Base-by-base conservation (phyloP, 1,139 yeast species). In the Saccharomyces uvarum region DNA sequence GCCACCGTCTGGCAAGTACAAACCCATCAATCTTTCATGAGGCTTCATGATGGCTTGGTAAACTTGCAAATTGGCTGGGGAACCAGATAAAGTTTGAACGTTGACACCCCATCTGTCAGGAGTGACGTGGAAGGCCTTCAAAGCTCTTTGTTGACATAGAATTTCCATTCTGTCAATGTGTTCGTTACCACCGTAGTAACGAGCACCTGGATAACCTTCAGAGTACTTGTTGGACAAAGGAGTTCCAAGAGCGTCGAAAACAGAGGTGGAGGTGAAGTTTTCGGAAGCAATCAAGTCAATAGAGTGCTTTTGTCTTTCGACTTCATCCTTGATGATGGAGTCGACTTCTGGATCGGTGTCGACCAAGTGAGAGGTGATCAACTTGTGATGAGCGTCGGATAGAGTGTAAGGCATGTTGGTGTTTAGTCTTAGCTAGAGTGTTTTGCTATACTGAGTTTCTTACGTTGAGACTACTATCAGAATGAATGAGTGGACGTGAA, bases 1-100 rank as follows among this genome's bases (percentile, higher is more conserved):
- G 66, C 99, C 98, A 69, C 99, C 98, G 69, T 91, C 98, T 63
- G 98, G 98, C 70, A 91, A 81, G 72, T 90, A 97, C 64, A 91
- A 82, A 68, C 98, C 98, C 98, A 91, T 91, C 72, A 91, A 78
- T 75, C 98, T 83, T 69, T 90, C 98, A 65, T 90, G 96, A 53
- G 95, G 96, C 73, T 86, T 89, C 85, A 91, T 83, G 63, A 91
- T 77, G 56, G 97, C 97, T 73, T 89, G 95, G 77, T 93, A 93
- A 51, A 89, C 97, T 73, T 93, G 95, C 72, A 93, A 82, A 76
- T 93, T 93, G 58, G 99, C 99, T 61, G 98, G 98, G 32, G 98
- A 90, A 62, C 99, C 99, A 55, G 96, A 87, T 65, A 93, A 79
- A 38, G 97, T 82, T 77, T 93, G 99, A 54, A 93, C 99, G 68